Base-by-base conservation (phyloP, 2,329 filamentous ascomycete species). In the Pseudomassariella vexata region DNA sequence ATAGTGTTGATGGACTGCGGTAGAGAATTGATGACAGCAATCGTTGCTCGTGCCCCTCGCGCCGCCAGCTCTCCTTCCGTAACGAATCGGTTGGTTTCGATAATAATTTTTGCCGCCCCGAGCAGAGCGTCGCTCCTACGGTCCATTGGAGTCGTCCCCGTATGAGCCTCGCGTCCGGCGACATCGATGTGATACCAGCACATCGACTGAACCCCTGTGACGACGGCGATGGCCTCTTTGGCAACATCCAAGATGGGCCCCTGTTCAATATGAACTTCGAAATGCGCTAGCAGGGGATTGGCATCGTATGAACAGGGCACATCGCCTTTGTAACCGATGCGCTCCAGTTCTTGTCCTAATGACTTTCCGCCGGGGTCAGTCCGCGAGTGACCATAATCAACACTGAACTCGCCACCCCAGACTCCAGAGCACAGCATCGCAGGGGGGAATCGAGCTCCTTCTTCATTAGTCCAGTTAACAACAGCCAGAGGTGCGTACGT, bases 1-100 rank as follows among this genome's bases (percentile, higher is more conserved):
- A 87, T 78, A 0, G 83, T 88, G 54, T 88, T 87, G 11, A 82
- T 82, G 38, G 72, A 80, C 5, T 81, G 80, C 0, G 82, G 82
- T 28, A 68, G 70, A 6, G 79, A 62, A 9, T 68, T 77, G 29
- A 88, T 54, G 34, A 87, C 83, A 0, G 82, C 84, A 0, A 83
- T 84, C 3, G 73, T 79, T 5, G 79, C 82, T 9, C 87, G 61
- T 9, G 77, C 81, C 2, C n/a, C n/a, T n/a, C n/a, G n/a, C n/a
- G n/a, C n/a, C n/a, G n/a, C n/a, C n/a, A n/a, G n/a, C n/a, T n/a
- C n/a, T n/a, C n/a, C n/a, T n/a, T n/a, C n/a, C n/a, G n/a, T n/a
- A n/a, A n/a, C n/a, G n/a, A n/a, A n/a, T n/a, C n/a, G n/a, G n/a
- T n/a, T n/a, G n/a, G n/a, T n/a, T n/a, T n/a, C n/a, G n/a, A n/a